Evolutionary conservation across 192 early-diverging fungal species (phyloP).

Genomic region (Fimicolochytrium jonesii): DNA sequence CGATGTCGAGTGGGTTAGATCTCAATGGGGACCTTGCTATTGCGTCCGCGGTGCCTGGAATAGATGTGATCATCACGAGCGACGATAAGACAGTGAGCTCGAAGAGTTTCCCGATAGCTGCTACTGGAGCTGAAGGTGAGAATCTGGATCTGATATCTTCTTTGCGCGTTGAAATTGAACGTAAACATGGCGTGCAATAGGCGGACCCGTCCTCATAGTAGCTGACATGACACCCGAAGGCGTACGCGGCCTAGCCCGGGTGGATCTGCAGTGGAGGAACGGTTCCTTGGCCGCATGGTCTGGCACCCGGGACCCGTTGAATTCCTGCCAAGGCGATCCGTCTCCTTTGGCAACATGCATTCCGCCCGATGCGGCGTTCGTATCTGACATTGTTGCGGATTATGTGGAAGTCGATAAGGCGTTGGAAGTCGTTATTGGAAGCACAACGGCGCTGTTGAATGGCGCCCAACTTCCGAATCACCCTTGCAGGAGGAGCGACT

Average conservation of each 20-base stretch:
- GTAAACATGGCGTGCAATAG: not conserved
- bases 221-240: not conserved
- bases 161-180: not conserved
- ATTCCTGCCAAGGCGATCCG: slow-evolving; percentile 1
- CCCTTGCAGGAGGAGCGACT: slow-evolving; percentile 2
- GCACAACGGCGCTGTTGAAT: not conserved
- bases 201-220: slow-evolving; percentile 7
- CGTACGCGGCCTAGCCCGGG: not conserved
- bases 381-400: not conserved
- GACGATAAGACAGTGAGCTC: not conserved
- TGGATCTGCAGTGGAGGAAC: not conserved
- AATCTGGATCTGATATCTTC: not conserved
- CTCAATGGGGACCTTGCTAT: not conserved
- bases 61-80: slow-evolving; percentile 5
- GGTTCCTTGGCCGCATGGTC: not conserved
- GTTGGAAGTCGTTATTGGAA: not conserved
- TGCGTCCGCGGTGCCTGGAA: slow-evolving; percentile 12
- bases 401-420: not conserved
- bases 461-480: not conserved
- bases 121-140: not conserved
- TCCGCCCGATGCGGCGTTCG: not conserved
- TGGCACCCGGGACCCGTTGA: not conserved
- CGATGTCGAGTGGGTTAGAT: not conserved
- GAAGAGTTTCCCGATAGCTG: not conserved
- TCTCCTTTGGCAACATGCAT: slow-evolving; percentile 1